Evolutionary conservation across 768 basidiomycete genomes (phyloP).

Genomic region (Collybia sordida): DNA sequence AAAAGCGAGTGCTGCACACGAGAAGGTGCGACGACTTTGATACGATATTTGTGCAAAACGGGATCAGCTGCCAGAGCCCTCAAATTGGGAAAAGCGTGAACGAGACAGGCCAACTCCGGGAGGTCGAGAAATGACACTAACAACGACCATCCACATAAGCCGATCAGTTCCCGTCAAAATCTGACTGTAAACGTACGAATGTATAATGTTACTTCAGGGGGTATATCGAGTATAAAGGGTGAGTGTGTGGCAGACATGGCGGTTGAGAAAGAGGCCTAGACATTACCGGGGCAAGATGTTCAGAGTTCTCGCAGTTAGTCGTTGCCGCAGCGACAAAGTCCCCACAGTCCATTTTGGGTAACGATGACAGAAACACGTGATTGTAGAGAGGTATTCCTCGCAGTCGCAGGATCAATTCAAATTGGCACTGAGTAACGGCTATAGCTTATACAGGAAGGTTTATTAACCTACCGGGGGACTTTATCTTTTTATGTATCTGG

Average conservation of each 20-base stretch:
- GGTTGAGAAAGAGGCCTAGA: constrained; percentile 2
- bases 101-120: constrained; percentile 62
- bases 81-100: constrained; percentile 46
- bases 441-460: too few species aligned
- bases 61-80: constrained; percentile 58
- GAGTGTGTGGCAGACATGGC: constrained; percentile 17
- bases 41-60: constrained; percentile 59
- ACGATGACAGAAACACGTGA: constrained; percentile 3
- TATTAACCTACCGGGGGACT: too few species aligned
- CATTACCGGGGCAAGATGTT: constrained; percentile 3
- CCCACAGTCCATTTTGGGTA: background rate
- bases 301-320: background rate
- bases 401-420: too few species aligned
- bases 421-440: too few species aligned
- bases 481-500: too few species aligned
- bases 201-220: constrained; percentile 57
- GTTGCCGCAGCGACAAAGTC: background rate
- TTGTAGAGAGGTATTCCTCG: background rate
- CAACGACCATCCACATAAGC: background rate
- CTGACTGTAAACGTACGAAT: constrained; percentile 44
- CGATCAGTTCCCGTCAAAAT: too few species aligned
- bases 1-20: constrained; percentile 67
- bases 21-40: constrained; percentile 64
- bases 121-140: constrained; percentile 72
- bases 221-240: constrained; percentile 35